Conservation (phyloP, 345 rosid species). For the Lagerstroemia speciosa region DNA sequence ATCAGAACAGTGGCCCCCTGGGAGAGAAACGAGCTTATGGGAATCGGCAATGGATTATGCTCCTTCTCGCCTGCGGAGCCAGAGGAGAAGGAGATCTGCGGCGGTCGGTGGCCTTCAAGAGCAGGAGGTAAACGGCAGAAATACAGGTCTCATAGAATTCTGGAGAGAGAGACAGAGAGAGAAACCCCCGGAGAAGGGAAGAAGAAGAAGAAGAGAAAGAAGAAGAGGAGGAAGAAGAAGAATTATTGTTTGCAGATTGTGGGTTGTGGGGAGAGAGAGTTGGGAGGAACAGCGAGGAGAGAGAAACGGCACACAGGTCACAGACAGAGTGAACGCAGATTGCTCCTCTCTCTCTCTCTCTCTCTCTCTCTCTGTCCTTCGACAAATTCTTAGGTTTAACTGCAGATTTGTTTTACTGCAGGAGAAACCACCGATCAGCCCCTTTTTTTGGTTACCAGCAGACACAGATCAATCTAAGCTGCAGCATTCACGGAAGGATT, state of each 20-base stretch:
- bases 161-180: neutral
- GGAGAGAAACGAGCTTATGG: neutral
- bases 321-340: conserved; percentile 7
- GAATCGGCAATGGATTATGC: neutral
- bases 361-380: neutral
- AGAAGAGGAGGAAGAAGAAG: neutral
- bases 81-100: conserved; percentile 17
- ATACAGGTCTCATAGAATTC: neutral
- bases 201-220: neutral
- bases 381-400: too few species aligned
- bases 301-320: neutral
- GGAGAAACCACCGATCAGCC: too few species aligned
- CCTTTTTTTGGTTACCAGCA: too few species aligned
- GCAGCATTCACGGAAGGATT: too few species aligned
- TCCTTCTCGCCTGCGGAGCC: conserved; percentile 8
- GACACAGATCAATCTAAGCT: too few species aligned
- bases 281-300: conserved; percentile 1
- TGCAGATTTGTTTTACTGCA: too few species aligned
- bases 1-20: neutral
- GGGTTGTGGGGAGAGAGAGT: neutral
- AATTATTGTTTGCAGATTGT: too few species aligned
- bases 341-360: neutral
- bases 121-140: neutral
- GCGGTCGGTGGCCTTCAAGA: neutral
- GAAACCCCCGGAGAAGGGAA: neutral